These are phyloP conservation scores for Ligustrum vulgare DNA, from an alignment of 257 asterid genomes.

Conservation along the genomic window DNA sequence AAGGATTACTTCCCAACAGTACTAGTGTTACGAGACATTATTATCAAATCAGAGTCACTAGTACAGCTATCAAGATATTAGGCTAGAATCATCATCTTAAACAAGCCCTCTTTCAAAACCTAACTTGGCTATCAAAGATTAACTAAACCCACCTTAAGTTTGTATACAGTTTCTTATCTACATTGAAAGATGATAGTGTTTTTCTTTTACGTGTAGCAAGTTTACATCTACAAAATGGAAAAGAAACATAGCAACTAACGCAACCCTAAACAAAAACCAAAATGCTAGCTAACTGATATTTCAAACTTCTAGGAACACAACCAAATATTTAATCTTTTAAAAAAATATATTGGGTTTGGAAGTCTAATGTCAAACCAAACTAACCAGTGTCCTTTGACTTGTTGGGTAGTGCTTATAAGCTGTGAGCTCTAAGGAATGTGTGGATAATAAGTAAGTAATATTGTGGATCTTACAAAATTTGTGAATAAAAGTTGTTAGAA, in stretches of 20 bases:
- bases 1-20: background rate
- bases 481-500: no score
- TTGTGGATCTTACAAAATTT: no score
- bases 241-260: background rate
- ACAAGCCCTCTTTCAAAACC: background rate
- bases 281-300: background rate
- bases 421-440: no score
- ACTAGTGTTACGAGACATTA: background rate
- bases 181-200: background rate
- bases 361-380: background rate
- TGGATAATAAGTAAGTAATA: no score
- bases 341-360: background rate
- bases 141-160: background rate
- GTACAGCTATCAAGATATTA: background rate
- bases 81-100: background rate
- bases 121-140: background rate
- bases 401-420: no score
- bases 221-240: background rate
- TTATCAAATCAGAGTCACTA: background rate
- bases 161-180: background rate
- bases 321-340: no score
- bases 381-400: background rate
- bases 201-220: background rate
- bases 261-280: background rate
- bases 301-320: background rate